Conservation (phyloP, 805 yeast genomes). For the Candida tallmaniae region DNA sequence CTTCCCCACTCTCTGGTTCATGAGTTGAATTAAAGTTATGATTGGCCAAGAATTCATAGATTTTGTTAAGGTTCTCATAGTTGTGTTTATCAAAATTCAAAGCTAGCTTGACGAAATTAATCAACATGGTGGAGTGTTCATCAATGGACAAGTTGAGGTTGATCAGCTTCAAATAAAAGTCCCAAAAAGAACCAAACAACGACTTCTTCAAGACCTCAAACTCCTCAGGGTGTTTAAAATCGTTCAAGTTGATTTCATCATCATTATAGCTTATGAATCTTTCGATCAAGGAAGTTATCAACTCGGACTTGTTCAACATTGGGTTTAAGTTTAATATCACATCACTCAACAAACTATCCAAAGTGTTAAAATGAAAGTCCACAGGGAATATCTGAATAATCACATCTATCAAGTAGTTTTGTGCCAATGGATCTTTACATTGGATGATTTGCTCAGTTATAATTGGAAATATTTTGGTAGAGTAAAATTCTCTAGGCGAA, state of each 20-base stretch:
- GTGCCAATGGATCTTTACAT: conserved; percentile 89
- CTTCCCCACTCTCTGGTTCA: conserved; percentile 4
- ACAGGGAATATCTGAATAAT: conserved; percentile 93
- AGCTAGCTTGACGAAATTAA: conserved; percentile 61
- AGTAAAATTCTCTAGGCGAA: conserved; percentile 29
- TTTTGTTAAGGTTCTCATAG: conserved; percentile 53
- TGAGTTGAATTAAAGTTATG: conserved; percentile 21
- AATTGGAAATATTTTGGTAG: conserved; percentile 63
- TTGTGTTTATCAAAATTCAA: conserved; percentile 63
- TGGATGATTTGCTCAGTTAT: conserved; percentile 87
- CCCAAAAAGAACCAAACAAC: conserved; percentile 63
- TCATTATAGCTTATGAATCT: conserved; percentile 53
- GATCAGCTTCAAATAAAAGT: conserved; percentile 52
- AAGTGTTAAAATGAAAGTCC: conserved; percentile 75
- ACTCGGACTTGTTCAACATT: conserved; percentile 59
- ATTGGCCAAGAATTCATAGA: conserved; percentile 52
- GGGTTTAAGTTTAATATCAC: conserved; percentile 68
- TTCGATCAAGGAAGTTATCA: conserved; percentile 67
- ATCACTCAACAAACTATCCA: conserved; percentile 56
- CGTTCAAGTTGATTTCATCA: conserved; percentile 9
- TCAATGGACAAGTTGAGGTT: conserved; percentile 57
- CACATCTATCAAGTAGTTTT: conserved; percentile 86
- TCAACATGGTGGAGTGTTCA: conserved; percentile 61
- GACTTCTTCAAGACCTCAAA: conserved; percentile 4
- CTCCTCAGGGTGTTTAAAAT: conserved; percentile 1